Conservation (phyloP, 306 rosid species). For the Canavalia ensiformis region DNA sequence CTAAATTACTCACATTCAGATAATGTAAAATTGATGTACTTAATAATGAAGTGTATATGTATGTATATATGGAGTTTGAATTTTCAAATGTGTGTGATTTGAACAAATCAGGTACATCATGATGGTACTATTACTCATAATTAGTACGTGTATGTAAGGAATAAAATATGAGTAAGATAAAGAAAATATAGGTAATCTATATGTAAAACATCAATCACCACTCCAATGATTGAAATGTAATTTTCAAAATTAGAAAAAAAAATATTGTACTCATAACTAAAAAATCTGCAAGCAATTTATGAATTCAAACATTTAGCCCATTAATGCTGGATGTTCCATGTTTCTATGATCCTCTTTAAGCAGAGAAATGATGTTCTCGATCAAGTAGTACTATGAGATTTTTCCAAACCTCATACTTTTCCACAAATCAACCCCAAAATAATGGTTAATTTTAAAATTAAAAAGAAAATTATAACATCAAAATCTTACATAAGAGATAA, state of each 20-base stretch:
- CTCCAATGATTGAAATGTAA: conserved; percentile 34
- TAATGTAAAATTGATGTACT: too few species aligned
- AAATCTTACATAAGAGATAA: not conserved
- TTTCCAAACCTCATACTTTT: conserved; percentile 81
- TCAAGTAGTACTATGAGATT: conserved; percentile 85
- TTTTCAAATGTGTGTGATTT: not conserved
- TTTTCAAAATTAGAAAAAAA: not conserved
- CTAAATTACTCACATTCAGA: too few species aligned
- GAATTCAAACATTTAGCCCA: conserved; percentile 6
- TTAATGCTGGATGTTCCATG: not conserved
- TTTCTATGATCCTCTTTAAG: conserved; percentile 77
- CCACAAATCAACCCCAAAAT: conserved; percentile 54
- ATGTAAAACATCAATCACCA: not conserved
- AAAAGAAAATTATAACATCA: conserved; percentile 1
- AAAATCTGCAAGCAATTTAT: not conserved
- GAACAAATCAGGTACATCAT: too few species aligned
- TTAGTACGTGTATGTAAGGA: too few species aligned
- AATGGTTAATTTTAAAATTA: conserved; percentile 23
- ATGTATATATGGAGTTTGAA: too few species aligned
- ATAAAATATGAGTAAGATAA: too few species aligned
- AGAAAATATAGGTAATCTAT: too few species aligned
- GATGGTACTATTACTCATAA: too few species aligned
- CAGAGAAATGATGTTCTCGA: conserved; percentile 74
- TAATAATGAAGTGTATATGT: too few species aligned
- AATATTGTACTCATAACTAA: not conserved